Evolutionary conservation across 1,284 basidiomycete species (phyloP).

Genomic region (Meira miltonrushii): DNA sequence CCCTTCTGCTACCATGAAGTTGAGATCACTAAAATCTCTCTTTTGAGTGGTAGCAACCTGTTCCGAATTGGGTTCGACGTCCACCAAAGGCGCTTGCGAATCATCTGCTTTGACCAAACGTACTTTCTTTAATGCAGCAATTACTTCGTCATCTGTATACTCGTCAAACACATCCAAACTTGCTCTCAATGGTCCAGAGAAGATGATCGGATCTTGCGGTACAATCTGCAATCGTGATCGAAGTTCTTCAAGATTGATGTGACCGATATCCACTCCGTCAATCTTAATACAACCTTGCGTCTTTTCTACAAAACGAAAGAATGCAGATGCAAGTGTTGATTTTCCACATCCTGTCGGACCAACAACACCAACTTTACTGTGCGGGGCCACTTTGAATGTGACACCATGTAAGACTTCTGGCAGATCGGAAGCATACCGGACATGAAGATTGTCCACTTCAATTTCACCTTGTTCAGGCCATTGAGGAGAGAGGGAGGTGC

Average conservation of each 20-base stretch:
- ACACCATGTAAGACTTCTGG: slow-evolving; percentile 57
- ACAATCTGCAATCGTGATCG: slow-evolving; percentile 58
- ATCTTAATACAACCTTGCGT: slow-evolving; percentile 29
- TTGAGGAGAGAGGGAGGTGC: neutral
- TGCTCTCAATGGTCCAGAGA: slow-evolving; percentile 40
- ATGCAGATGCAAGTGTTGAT: slow-evolving; percentile 40
- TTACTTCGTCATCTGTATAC: slow-evolving; percentile 29
- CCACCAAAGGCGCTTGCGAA: neutral
- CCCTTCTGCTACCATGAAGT: slow-evolving; percentile 30
- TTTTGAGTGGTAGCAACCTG: neutral
- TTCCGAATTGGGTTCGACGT: neutral
- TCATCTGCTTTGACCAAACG: neutral
- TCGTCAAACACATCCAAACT: slow-evolving; percentile 38
- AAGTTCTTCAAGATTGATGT: slow-evolving; percentile 55
- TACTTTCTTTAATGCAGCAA: slow-evolving; percentile 20
- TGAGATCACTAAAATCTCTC: slow-evolving; percentile 9
- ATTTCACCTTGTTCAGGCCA: slow-evolving; percentile 57
- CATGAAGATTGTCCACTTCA: slow-evolving; percentile 55
- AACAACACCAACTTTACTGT: slow-evolving; percentile 80
- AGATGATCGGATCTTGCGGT: slow-evolving; percentile 51
- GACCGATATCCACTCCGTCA: slow-evolving; percentile 54
- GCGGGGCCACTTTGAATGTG: slow-evolving; percentile 58
- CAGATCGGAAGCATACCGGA: slow-evolving; percentile 56
- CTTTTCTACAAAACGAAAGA: slow-evolving; percentile 43
- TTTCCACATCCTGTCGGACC: slow-evolving; percentile 60